Evolutionary conservation across 148 eudicot species (phyloP).

Genomic region (Talinum fruticosum): DNA sequence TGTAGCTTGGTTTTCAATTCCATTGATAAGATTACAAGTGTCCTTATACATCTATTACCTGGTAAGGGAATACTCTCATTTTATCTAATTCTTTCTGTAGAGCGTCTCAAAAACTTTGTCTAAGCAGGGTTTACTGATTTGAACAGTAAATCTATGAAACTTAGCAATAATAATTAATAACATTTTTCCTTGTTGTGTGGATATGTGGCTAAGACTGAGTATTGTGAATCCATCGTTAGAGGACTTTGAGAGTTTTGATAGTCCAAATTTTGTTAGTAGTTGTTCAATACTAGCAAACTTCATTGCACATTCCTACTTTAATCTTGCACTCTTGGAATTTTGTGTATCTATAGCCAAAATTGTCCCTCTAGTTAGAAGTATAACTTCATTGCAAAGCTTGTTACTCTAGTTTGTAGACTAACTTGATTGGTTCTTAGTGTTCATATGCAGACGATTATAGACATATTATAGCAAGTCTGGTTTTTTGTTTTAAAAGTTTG

Average conservation of each 20-base stretch:
- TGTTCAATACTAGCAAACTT: neutral
- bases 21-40: slow-evolving; percentile 88
- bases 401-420: neutral
- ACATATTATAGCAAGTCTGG: neutral
- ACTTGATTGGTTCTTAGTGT: neutral
- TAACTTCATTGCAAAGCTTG: neutral
- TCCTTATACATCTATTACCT: slow-evolving; percentile 92
- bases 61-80: slow-evolving; percentile 49
- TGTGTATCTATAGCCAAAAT: neutral
- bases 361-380: neutral
- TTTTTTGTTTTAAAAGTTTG: neutral
- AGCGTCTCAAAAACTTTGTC: neutral
- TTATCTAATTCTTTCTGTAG: neutral
- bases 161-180: neutral
- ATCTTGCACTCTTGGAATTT: no score
- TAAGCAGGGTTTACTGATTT: neutral
- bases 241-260: neutral
- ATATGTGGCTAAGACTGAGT: neutral
- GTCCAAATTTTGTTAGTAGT: neutral
- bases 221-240: neutral
- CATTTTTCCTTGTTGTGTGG: neutral
- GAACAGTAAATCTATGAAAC: neutral
- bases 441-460: neutral
- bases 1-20: slow-evolving; percentile 95
- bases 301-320: neutral